Base-by-base conservation (phyloP, 495 filamentous ascomycete species). In the Cercophora newfieldiana region DNA sequence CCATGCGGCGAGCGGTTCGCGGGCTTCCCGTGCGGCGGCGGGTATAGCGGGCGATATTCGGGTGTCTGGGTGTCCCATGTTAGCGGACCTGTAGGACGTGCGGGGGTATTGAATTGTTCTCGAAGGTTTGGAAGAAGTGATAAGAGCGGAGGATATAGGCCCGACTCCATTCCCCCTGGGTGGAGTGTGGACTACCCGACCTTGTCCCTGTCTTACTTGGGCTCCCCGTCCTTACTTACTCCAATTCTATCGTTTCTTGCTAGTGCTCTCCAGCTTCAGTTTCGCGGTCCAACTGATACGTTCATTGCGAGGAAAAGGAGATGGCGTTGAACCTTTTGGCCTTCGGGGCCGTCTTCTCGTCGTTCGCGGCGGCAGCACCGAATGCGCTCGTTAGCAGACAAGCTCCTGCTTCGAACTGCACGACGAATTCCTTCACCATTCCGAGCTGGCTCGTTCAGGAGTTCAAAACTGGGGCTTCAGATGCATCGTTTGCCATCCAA, bases 361-460 rank as follows among this genome's bases (percentile, higher is more conserved):
- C 54, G 26, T 22, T 58, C 29, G 55, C 29, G 25, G 26, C 55
- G 8, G 55, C 55, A 26, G 55, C 55, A 14, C 55, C 55, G 12
- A 58, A 31, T 21, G 3, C 29, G 8, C 26, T 58, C 29, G 25
- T 29, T 21, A 14, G 10, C 1, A 58, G 55, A 24, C 30, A 61
- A 16, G 18, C 30, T 7, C 6, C 58, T 8, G 10, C 44, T 24
- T 49, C 7, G 31, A 63, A 62, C 58, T 72, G 71, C 64, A 68
- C 64, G 12, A 67, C 63, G 26, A 67, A 65, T 25, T 68, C 71
- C 3, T 72, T 72, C 55, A 55, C 63, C 7, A 33, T 72, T 12
- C 68, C 71, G 2, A 72, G 68, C 44, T 70, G 71, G 68, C 68
- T 61, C 54, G 31, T 68, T 22, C 47, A 67, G 0, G 61, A 68